Base-by-base conservation (phyloP, 352 stramenopile species). In the Phytophthora pisi region DNA sequence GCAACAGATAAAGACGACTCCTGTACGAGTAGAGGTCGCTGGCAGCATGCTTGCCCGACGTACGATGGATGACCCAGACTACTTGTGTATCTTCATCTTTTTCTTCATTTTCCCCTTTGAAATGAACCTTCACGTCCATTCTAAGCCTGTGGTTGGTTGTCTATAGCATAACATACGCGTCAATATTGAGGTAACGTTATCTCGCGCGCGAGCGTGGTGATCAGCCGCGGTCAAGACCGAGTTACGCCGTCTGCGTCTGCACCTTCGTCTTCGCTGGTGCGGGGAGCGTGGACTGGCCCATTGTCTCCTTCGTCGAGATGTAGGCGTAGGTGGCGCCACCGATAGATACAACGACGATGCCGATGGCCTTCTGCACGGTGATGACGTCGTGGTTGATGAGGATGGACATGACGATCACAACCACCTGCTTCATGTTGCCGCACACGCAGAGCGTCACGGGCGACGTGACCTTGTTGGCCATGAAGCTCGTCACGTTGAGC, bases 341-440 rank as follows among this genome's bases (percentile, higher is more conserved):
- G 8, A 90, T 59, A 24, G 84, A 83, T 56, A 93, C 87, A 57
- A 95, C 64, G 54, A 75, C 69, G 53, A 92, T 92, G 40, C 84
- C 85, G 40, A 90, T 66, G 57, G 86, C 66, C 57, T 90, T 93
- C 64, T 91, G 82, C 4, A 77, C 70, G 7, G 78, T 88, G 63
- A 93, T 81, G 16, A 82, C 72, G 51, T 93, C 86, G 72, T 88
- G 66, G 68, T 91, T 90, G 64, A 93, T 89, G 45, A 87, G 20
- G 55, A 91, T 91, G 51, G 85, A 93, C 78, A 93, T 81, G 49
- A 81, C 74, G 66, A 93, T 93, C 55, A 95, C 88, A 26, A 91
- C 76, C 53, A 96, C 90, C 84, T 98, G 95, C 78, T 99, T 98
- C 61, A 98, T 88, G 79, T 98, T 98, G 57, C 87, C 92, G 56